Conservation (phyloP, 2,329 filamentous ascomycete species). For the Fusarium pilosicola region DNA sequence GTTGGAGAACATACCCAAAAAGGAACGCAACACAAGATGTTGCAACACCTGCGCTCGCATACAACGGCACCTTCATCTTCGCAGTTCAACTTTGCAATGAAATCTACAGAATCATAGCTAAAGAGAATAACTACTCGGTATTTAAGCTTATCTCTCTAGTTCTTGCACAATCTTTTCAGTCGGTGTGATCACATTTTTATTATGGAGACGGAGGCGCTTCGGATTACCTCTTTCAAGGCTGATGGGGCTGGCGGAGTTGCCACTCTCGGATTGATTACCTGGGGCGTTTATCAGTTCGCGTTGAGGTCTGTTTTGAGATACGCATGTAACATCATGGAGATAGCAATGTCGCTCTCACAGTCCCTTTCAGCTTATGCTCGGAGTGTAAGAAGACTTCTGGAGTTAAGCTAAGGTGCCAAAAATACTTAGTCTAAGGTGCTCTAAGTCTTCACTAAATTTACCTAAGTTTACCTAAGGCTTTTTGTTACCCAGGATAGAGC, state of each 20-base stretch:
- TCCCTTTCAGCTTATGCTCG: background rate
- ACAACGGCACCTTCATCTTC: slow-evolving; percentile 39
- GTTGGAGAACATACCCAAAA: slow-evolving; percentile 41
- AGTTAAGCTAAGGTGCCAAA: no score
- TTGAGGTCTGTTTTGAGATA: background rate
- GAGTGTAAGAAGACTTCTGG: no score
- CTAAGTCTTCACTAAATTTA: no score
- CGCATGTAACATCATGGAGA: background rate
- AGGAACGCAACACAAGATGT: slow-evolving; percentile 48
- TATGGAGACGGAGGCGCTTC: slow-evolving; percentile 29
- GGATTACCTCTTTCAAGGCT: slow-evolving; percentile 17
- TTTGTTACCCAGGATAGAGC: no score
- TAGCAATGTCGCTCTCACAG: background rate
- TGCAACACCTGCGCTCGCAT: slow-evolving; percentile 44
- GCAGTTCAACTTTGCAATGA: background rate
- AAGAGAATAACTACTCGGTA: background rate
- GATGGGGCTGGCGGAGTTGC: slow-evolving; percentile 24
- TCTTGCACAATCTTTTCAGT: slow-evolving; percentile 12
- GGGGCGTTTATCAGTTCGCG: background rate
- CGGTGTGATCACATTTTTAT: slow-evolving; percentile 36
- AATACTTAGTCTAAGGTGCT: no score
- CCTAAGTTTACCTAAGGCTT: no score
- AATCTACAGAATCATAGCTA: no score
- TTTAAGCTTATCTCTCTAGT: slow-evolving; percentile 11
- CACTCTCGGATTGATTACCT: slow-evolving; percentile 3